Percentiles rank a stretch among this genome's conserved stretches.
phyloP scores from a whole-genome alignment of 306 rosid genomes.

The Lupinus albus region DNA sequence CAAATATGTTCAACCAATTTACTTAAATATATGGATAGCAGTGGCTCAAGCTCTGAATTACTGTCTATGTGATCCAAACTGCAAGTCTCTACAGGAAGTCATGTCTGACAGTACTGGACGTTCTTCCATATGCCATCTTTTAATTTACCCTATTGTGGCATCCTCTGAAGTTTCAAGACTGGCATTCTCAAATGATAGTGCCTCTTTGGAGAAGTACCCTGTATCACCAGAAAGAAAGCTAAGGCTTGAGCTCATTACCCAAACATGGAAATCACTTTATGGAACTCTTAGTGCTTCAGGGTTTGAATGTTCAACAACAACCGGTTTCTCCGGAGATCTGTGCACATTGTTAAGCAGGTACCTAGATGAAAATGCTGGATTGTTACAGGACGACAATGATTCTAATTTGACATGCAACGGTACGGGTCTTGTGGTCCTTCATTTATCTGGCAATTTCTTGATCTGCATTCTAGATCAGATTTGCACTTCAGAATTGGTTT shows the following conservation, averaged over 20 bases:
- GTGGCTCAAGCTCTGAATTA: constrained; percentile 59
- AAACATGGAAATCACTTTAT: constrained; percentile 73
- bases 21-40: constrained; percentile 66
- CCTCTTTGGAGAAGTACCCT: constrained; percentile 40
- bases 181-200: constrained; percentile 40
- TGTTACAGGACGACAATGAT: constrained; percentile 41
- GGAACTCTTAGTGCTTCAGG: constrained; percentile 51
- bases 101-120: constrained; percentile 47
- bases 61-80: constrained; percentile 49
- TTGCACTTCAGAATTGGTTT: constrained; percentile 45
- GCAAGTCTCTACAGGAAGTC: constrained; percentile 45
- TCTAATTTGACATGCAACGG: constrained; percentile 45
- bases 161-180: constrained; percentile 45
- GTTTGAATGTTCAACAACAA: constrained; percentile 47
- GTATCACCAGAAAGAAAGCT: constrained; percentile 41
- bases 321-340: constrained; percentile 57
- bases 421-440: constrained; percentile 46
- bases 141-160: constrained; percentile 66
- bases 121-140: constrained; percentile 54
- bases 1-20: constrained; percentile 49
- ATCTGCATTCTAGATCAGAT: constrained; percentile 55
- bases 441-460: constrained; percentile 59
- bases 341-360: constrained; percentile 48
- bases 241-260: constrained; percentile 53
- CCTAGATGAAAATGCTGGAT: constrained; percentile 53